Base-by-base conservation (phyloP, 2,329 filamentous ascomycete genomes). In the Mollisia scopiformis region DNA sequence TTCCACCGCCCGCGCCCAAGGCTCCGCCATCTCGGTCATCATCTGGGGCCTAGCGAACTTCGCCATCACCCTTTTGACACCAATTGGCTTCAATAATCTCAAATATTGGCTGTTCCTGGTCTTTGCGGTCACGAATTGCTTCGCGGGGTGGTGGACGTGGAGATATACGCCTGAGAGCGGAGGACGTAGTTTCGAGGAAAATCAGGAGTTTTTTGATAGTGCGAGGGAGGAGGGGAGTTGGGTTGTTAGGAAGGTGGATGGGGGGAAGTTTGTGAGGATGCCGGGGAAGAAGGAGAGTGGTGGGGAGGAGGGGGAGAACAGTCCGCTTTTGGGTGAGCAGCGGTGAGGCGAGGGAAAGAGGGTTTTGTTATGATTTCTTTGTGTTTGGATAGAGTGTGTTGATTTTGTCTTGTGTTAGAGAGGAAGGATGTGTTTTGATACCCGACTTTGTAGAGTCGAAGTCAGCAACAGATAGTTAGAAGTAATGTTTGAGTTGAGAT, bases 1-100 rank as follows among this genome's bases (percentile, higher is more conserved):
- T 0, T 82, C 80, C 1, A 80, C 79, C 0, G 75, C 84, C 0
- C 78, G 87, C 6, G 86, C 87, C 2, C 90, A 89, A 71, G 88
- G 88, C 33, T 86, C 88, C 0, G 86, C 86, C 1, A 75, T 89
- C 2, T 85, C 84, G 0, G 88, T 86, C 0, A 84, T 81, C 61
- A 82, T 81, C 6, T 88, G 87, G 74, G 91, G 88, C 80, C 73
- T 88, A 76, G 67, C 66, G 0, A 70, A 70, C 49, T 71, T 69
- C 35, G 41, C 62, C 1, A 58, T 70, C 2, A 69, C 88, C 35
- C 81, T 90, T 68, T 82, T 89, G 28, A 89, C 86, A 0, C 88
- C 88, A 0, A 81, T 87, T 1, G 80, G 90, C 35, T 82, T 90
- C 23, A 75, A 84, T 61, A 82, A 83, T 56, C 87, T 82, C 6